Evolutionary conservation across 768 basidiomycete species (phyloP), one percentile per base, ranked within the genome.

Genomic region (Suillus plorans): DNA sequence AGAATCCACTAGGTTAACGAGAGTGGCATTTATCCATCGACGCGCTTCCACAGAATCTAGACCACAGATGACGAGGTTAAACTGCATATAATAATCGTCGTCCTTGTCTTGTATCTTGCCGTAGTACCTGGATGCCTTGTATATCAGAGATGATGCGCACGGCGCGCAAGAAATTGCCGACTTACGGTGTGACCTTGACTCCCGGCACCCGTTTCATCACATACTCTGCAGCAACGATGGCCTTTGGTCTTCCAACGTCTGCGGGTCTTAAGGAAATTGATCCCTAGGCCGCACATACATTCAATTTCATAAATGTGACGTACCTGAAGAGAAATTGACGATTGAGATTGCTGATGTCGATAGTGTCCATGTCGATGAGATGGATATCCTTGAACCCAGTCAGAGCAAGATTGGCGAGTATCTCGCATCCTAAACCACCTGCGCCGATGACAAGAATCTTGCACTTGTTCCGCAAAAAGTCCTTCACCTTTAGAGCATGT

Each of bases 321-420:
- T 69, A 94, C 97, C 97, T 86, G 81, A 99, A 99, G 28, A 99
- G 82, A 76, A 99, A 99, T 78, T 99, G 97, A 59, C 97, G 86
- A 77, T 99, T 99, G 69, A 99, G 84, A 77, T 99, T 99, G 73
- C 95, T 98, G 73, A 99, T 92, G 79, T 99, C 97, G 75, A 99
- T 99, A 18, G 97, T 98, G 82, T 99, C 97, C 96, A 99, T 99
- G 82, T 99, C 97, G 74, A 99, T 99, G 66, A 99, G 96, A 82
- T 98, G 95, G 69, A 99, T 97, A 72, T 99, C 93, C 78, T 91
- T 93, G 88, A 99, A 99, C 31, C 97, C 97, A 53, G 94, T 91
- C 69, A 99, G 79, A 28, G 97, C 97, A 59, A 99, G 86, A 78
- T 99, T 97, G 65, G 96, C 92, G 49, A 99, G 83, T 69, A 99